These are phyloP conservation scores for Lotus japonicus DNA, from an alignment of 306 rosid species.

Conservation along the genomic window DNA sequence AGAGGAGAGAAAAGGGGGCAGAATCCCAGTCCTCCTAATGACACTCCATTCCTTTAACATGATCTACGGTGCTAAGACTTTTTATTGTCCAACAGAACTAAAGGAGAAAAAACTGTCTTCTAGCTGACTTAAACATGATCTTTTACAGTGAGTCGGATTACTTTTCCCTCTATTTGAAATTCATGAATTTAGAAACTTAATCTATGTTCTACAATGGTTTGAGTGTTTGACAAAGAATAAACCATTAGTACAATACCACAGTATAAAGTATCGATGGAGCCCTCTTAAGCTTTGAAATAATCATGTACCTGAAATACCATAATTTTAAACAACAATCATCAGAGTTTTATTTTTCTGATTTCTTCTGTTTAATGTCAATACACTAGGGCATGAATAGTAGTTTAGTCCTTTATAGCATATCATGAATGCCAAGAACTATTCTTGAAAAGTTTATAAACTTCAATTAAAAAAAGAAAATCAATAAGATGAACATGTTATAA, in stretches of 20 bases:
- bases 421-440: background rate
- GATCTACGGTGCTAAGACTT: background rate
- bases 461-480: background rate
- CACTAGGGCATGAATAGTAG: background rate
- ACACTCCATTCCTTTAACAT: background rate
- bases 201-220: background rate
- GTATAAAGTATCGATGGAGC: constrained; percentile 82
- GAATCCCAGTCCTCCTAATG: constrained; percentile 12
- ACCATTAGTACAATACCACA: constrained; percentile 51
- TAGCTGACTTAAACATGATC: background rate
- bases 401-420: background rate
- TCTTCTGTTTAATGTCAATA: constrained; percentile 1
- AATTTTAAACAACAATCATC: too few species aligned
- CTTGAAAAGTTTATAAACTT: constrained; percentile 5
- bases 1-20: background rate
- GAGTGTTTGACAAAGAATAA: background rate
- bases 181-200: constrained; percentile 13
- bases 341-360: background rate
- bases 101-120: background rate
- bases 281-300: constrained; percentile 61
- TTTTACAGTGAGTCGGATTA: background rate
- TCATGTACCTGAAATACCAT: constrained; percentile 72
- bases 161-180: constrained; percentile 10
- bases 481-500: background rate
- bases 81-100: background rate